phyloP scores from a whole-genome alignment of 768 basidiomycete species.

The Steccherinum ochraceum region DNA sequence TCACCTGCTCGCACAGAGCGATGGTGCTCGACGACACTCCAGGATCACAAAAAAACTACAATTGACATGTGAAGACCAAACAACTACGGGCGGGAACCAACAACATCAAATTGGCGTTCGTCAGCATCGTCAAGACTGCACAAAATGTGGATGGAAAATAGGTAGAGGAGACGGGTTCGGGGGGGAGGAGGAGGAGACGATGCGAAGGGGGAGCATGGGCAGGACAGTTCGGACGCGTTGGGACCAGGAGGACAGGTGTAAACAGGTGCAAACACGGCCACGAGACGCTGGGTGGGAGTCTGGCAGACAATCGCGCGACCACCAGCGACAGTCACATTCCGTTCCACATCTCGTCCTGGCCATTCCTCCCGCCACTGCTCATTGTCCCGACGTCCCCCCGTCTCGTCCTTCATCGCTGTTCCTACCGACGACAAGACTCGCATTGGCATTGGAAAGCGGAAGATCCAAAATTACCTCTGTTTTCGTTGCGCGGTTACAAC shows the following conservation, averaged over 20 bases:
- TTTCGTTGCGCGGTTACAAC: too few relatives aligned
- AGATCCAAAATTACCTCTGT: background rate
- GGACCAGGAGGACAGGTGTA: background rate
- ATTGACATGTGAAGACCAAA: too few relatives aligned
- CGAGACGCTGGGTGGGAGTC: background rate
- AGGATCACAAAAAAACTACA: too few relatives aligned
- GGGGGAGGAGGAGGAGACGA: background rate
- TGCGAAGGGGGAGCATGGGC: background rate
- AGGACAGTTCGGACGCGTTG: background rate
- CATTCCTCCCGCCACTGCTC: background rate
- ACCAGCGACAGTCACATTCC: background rate
- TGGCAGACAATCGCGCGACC: background rate
- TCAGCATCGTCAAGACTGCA: too few relatives aligned
- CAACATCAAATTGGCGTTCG: too few relatives aligned
- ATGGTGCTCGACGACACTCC: background rate
- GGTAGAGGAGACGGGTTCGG: background rate
- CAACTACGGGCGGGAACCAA: too few relatives aligned
- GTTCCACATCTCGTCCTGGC: background rate
- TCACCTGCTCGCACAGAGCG: background rate
- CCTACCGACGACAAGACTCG: too few relatives aligned
- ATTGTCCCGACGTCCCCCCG: background rate
- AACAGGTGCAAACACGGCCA: background rate
- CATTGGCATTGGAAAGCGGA: too few relatives aligned
- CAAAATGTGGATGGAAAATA: too few relatives aligned
- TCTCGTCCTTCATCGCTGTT: background rate